Conservation (phyloP, 306 rosid genomes). For the Arachis stenosperma region DNA sequence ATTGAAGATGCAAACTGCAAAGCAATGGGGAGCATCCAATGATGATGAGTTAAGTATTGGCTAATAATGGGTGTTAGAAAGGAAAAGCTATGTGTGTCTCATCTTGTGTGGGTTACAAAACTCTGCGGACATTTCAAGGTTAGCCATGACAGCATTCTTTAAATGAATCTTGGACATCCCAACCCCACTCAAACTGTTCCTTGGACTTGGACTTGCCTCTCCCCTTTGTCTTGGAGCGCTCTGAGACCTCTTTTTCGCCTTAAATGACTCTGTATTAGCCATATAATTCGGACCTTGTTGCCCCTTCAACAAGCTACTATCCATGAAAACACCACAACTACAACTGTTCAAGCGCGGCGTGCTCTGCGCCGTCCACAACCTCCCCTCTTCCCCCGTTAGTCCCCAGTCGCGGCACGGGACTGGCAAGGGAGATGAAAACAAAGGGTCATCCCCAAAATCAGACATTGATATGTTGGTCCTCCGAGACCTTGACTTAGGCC, state of each 20-base stretch:
- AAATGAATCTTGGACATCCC: constrained; percentile 80
- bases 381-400: constrained; percentile 64
- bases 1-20: constrained; percentile 1
- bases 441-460: constrained; percentile 71
- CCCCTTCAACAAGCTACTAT: constrained; percentile 45
- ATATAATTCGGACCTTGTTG: constrained; percentile 73
- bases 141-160: constrained; percentile 90
- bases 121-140: constrained; percentile 62
- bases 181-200: constrained; percentile 78
- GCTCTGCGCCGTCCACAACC: constrained; percentile 86
- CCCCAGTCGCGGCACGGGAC: constrained; percentile 75
- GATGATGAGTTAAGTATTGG: no score
- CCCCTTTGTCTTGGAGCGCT: constrained; percentile 95
- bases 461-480: constrained; percentile 73
- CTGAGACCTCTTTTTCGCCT: constrained; percentile 87
- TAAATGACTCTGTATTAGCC: constrained; percentile 78
- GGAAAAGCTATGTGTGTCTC: constrained; percentile 39
- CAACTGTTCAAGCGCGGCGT: constrained; percentile 79
- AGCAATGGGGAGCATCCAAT: no score
- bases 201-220: constrained; percentile 65
- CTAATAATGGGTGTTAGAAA: no score
- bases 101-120: constrained; percentile 6
- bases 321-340: constrained; percentile 54
- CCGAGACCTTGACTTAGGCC: constrained; percentile 80
- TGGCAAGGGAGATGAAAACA: constrained; percentile 60